Base-by-base conservation (phyloP, 306 rosid genomes). In the Sesbania bispinosa region DNA sequence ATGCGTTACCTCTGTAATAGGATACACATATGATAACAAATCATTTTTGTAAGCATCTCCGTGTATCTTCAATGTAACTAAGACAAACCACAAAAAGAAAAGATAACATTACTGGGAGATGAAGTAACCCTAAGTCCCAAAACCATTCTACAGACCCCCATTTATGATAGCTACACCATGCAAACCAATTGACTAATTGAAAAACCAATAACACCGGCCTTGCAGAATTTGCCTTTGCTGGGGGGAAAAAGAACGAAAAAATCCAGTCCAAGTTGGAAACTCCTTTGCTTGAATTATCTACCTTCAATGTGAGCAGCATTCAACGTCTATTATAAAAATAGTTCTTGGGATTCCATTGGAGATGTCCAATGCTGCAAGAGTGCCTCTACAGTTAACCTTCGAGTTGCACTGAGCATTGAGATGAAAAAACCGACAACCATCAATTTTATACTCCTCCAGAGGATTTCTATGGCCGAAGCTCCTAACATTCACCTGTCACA, bases 391-490 rank as follows among this genome's bases (percentile, higher is more conserved):
- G 97, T 94, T 45, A 94, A 67, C 78, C 97, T 85, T 61, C 96
- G 82, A n/a, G 96, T 94, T 74, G 97, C 92, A 74, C 98, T 87
- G 21, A 94, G 98, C 97, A 94, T 92, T 5, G 98, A 90, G 79
- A 94, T 94, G 86, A 90, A 94, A n/a, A 85, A 90, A 94, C 57
- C 96, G 90, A 67, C 95, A 94, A 33, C 98, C 98, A 69, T 94
- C 98, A 65, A 93, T 93, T 80, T 93, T 94, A 82, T 94, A 94
- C 82, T 90, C 98, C 78, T 94, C 97, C 51, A 94, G 88, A 80
- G 98, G 97, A 83, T 94, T 90, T 80, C 98, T 86, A 73, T 94
- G 98, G 82, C 98, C 98, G 14, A 90, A 94, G 87, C 95, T 89
- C 88, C 97, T 86, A 69, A 90, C 88, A 14, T 94, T 94, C 60